Evolutionary conservation across 805 yeast genomes (phyloP).

Genomic region (Lachancea nothofagi): DNA sequence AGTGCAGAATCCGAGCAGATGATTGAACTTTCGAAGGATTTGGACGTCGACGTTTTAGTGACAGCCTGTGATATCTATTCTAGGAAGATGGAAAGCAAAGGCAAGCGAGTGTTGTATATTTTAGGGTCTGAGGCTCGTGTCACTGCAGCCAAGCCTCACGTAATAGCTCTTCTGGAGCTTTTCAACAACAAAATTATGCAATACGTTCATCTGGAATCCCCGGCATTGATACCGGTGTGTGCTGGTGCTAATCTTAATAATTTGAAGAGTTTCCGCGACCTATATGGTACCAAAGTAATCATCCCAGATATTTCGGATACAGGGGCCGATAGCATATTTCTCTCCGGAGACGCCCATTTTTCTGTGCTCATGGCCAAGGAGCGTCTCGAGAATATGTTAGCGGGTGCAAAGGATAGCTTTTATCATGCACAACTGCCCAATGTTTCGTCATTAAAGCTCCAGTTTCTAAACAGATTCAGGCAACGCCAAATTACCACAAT

Average conservation of each 20-base stretch:
- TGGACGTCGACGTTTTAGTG: conserved; percentile 19
- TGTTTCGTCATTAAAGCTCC: conserved; percentile 23
- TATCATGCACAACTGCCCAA: conserved; percentile 18
- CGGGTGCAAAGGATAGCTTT: conserved; percentile 8
- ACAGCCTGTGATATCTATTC: conserved; percentile 9
- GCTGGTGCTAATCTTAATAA: conserved; percentile 22
- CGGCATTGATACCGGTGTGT: conserved; percentile 21
- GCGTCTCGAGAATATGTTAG: conserved; percentile 12
- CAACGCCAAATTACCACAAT: conserved; percentile 18
- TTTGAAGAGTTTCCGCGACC: conserved; percentile 14
- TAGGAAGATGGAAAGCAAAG: background rate
- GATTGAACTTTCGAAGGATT: conserved; percentile 13
- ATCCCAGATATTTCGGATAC: conserved; percentile 16
- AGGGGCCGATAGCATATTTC: conserved; percentile 13
- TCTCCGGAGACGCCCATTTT: conserved; percentile 20
- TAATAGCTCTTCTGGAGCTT: conserved; percentile 16
- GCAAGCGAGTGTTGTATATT: conserved; percentile 12
- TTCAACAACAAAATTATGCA: conserved; percentile 16
- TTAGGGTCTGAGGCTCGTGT: conserved; percentile 20
- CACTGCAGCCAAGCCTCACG: conserved; percentile 15
- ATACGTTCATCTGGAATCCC: conserved; percentile 18
- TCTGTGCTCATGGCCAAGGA: conserved; percentile 19
- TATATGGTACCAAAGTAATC: conserved; percentile 18
- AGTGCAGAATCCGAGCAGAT: conserved; percentile 4
- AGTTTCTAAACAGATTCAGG: conserved; percentile 19